A percentile compares a stretch with the other conserved stretches of the same genome.
These are phyloP conservation scores for Durotheca rogersii DNA, from an alignment of 495 filamentous ascomycete species.

Conservation along the genomic window DNA sequence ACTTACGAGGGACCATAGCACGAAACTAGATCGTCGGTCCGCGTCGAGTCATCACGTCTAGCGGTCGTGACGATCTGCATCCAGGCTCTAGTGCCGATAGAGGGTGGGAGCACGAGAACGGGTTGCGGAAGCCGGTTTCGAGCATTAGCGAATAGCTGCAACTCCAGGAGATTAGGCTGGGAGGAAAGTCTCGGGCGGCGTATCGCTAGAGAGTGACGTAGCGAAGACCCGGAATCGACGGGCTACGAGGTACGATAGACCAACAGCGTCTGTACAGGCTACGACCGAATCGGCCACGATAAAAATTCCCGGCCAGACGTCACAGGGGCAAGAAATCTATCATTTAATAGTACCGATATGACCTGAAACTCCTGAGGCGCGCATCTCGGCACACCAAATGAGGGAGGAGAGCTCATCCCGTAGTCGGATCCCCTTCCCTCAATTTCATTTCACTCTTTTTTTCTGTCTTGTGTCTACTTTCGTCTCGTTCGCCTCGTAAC, in stretches of 20 bases:
- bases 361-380: slow-evolving; percentile 7
- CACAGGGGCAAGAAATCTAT: slow-evolving; percentile 4
- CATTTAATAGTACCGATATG: slow-evolving; percentile 8
- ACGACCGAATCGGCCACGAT: not conserved
- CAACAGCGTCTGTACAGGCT: not conserved
- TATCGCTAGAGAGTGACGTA: too few relatives aligned
- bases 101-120: too few relatives aligned
- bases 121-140: too few relatives aligned
- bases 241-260: too few relatives aligned
- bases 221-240: too few relatives aligned
- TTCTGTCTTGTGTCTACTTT: slow-evolving; percentile 11
- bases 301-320: not conserved
- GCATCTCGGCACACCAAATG: slow-evolving; percentile 16
- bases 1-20: slow-evolving; percentile 2
- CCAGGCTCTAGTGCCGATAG: too few relatives aligned
- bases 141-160: too few relatives aligned
- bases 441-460: too few relatives aligned
- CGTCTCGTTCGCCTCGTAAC: slow-evolving; percentile 12
- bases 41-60: not conserved
- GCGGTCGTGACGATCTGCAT: not conserved
- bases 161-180: too few relatives aligned
- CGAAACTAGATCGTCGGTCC: not conserved
- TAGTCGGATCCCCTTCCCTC: too few relatives aligned
- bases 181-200: too few relatives aligned
- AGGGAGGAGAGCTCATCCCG: slow-evolving; percentile 10